These are phyloP conservation scores for Oldenlandia corymbosa DNA, from an alignment of 257 asterid genomes.

Conservation along the genomic window DNA sequence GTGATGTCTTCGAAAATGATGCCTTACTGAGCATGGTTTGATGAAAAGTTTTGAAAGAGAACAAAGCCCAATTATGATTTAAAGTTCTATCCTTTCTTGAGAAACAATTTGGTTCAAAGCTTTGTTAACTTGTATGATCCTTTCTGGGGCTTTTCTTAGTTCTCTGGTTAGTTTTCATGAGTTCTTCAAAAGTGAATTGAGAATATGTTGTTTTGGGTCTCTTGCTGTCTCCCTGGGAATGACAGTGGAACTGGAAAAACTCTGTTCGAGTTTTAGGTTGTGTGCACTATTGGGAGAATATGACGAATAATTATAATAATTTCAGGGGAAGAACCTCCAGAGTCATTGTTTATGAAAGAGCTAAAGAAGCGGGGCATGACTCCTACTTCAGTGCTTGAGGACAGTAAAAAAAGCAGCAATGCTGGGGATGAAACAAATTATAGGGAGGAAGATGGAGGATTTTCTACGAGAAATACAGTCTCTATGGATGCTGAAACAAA, in stretches of 20 bases:
- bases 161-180: background rate
- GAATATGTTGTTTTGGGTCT: background rate
- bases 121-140: background rate
- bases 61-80: background rate
- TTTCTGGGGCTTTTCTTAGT: background rate
- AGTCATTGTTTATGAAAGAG: constrained; percentile 89
- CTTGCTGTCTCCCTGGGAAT: background rate
- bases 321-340: constrained; percentile 93
- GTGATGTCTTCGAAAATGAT: background rate
- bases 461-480: constrained; percentile 50
- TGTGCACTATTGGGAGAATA: background rate
- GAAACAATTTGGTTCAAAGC: too few relatives aligned
- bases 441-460: constrained; percentile 85
- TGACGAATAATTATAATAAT: constrained; percentile 8
- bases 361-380: constrained; percentile 82
- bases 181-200: too few relatives aligned
- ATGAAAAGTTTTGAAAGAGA: background rate
- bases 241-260: background rate
- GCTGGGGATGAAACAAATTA: constrained; percentile 42
- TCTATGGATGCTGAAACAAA: constrained; percentile 46
- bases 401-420: constrained; percentile 42
- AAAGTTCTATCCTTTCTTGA: too few relatives aligned
- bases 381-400: constrained; percentile 86
- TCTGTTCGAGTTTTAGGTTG: background rate
- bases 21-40: background rate